phyloP scores from a whole-genome alignment of 2,329 filamentous ascomycete genomes.

The Exophiala bonariae region DNA sequence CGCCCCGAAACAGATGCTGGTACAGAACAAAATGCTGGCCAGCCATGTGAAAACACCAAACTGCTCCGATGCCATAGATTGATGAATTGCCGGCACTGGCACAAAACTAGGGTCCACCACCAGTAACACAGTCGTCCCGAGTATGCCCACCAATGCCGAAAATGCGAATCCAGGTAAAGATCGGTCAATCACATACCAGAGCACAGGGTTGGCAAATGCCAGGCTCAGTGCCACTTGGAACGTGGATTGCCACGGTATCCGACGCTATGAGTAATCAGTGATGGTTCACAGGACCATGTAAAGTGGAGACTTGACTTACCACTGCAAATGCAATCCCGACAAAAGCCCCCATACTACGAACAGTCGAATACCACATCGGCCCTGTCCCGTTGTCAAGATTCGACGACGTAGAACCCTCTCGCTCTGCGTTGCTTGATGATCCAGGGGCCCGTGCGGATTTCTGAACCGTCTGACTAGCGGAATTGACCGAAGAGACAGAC shows the following conservation, averaged over 20 bases:
- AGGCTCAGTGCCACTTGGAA: slow-evolving; percentile 90
- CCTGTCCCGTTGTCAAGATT: slow-evolving; percentile 40
- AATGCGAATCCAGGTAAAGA: slow-evolving; percentile 81
- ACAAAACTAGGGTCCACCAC: slow-evolving; percentile 76
- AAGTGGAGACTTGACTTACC: slow-evolving; percentile 58
- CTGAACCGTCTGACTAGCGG: slow-evolving; percentile 28
- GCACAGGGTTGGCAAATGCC: slow-evolving; percentile 83
- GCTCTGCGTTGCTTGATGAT: slow-evolving; percentile 22
- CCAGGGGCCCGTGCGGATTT: slow-evolving; percentile 27
- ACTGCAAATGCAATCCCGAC: slow-evolving; percentile 77
- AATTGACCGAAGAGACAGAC: slow-evolving; percentile 39
- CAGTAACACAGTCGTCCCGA: slow-evolving; percentile 73
- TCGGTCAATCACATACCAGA: slow-evolving; percentile 96
- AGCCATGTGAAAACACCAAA: slow-evolving; percentile 77
- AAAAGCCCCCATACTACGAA: slow-evolving; percentile 69
- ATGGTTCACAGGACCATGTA: too few species aligned
- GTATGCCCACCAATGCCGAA: slow-evolving; percentile 69
- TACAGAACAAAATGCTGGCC: slow-evolving; percentile 90
- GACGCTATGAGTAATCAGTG: slow-evolving; percentile 58
- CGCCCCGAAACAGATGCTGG: slow-evolving; percentile 93
- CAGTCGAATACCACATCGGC: slow-evolving; percentile 74
- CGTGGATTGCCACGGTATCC: slow-evolving; percentile 89
- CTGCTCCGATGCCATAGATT: slow-evolving; percentile 46
- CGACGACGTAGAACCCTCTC: slow-evolving; percentile 12
- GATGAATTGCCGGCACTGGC: slow-evolving; percentile 59